A percentile compares a stretch with the other conserved stretches of the same genome.
Conservation (phyloP, 176 grass and related monocot genomes). For the Cenchrus americanus region DNA sequence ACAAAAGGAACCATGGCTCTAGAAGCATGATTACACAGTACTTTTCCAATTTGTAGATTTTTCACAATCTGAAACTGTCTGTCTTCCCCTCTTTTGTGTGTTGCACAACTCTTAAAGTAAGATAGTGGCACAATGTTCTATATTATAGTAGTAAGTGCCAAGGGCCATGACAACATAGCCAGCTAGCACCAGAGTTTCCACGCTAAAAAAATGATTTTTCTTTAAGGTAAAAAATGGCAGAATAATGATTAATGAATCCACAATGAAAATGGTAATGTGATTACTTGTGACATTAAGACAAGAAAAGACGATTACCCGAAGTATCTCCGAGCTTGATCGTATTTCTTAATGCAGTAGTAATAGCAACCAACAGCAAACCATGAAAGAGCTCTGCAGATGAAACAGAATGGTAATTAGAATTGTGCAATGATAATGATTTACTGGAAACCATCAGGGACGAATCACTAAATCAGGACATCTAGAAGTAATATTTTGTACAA, state of each 20-base stretch:
- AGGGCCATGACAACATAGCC: background rate
- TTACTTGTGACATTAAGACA: slow-evolving; percentile 6
- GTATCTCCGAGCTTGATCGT: slow-evolving; percentile 92
- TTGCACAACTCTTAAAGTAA: background rate
- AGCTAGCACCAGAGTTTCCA: slow-evolving; percentile 3
- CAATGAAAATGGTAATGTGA: background rate
- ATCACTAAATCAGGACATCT: background rate
- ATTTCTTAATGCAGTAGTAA: slow-evolving; percentile 95
- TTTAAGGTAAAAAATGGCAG: slow-evolving; percentile 3
- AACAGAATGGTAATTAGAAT: slow-evolving; percentile 30
- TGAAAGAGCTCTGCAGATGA: slow-evolving; percentile 73
- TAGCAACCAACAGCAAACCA: slow-evolving; percentile 99
- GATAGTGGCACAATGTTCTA: background rate
- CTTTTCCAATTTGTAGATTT: background rate
- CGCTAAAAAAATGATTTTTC: background rate
- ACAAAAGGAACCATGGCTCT: background rate
- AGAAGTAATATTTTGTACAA: background rate
- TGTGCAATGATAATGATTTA: slow-evolving; percentile 23
- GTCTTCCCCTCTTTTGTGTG: background rate
- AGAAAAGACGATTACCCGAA: slow-evolving; percentile 67
- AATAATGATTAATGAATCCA: slow-evolving; percentile 2
- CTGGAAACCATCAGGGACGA: slow-evolving; percentile 22
- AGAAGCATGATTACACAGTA: background rate
- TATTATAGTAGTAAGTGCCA: too few relatives aligned
- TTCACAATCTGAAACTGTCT: background rate